Base-by-base conservation (phyloP, 352 stramenopile species). In the Globisporangium rhizosaccharum region DNA sequence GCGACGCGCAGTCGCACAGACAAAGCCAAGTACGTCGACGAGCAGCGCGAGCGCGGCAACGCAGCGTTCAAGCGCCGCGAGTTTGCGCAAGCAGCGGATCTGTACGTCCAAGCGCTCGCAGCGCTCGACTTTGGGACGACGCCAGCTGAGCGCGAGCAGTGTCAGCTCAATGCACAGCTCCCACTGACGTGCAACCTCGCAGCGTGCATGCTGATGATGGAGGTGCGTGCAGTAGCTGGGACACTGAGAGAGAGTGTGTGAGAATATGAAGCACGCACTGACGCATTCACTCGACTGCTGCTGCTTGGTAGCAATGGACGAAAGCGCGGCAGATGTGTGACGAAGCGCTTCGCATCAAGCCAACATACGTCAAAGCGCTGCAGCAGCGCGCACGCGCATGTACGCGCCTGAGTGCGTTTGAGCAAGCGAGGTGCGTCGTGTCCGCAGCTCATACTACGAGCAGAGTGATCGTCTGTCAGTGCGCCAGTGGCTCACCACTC, bases 101-200 rank as follows among this genome's bases (percentile, higher is more conserved):
- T 66, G 14, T 92, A 92, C 50, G 71, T 91, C 15, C 70, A 92
- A 53, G 79, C 82, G 51, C 66, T 94, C 33, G 75, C 84, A 5
- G 80, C 72, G 10, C 62, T 92, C 44, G 77, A 92, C 48, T 89
- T 91, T 60, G 74, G 79, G 2, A 56, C 53, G 2, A 68, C 66
- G 2, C 20, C 56, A 0, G 61, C 70, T 14, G 72, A 83, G 20
- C 79, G 77, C 44, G 59, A 68, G 18, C 26, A 67, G 15, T 83
- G 72, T 30, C 69, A 91, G 45, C 68, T 68, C 53, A 57, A 76
- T 3, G 48, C 76, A 6, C 82, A 94, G 53, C 61, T 92, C n/a
- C 82, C 78, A 20, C 60, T 92, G 9, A 90, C 84, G 8, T 94
- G 85, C 61, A 92, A 94, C 59, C 61, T 94, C 41, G 75, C 70